Conservation (phyloP, 2,329 filamentous ascomycete species). For the Sclerotinia nivalis region DNA sequence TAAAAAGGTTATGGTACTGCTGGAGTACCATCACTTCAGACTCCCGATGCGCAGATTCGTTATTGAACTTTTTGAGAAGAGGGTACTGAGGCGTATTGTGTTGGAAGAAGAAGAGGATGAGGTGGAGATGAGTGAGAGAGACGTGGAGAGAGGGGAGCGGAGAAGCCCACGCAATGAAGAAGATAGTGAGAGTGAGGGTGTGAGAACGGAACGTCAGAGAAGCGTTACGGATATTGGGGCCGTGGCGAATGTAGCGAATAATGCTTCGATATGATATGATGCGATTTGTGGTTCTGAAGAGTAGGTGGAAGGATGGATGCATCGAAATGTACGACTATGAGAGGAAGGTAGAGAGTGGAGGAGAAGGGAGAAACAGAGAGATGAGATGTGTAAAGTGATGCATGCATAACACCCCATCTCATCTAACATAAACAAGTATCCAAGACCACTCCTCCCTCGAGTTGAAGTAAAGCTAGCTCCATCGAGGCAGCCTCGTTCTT, state of each 20-base stretch:
- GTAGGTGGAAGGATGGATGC: not conserved
- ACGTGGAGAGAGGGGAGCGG: constrained; percentile 63
- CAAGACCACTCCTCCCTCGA: not conserved
- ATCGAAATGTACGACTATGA: constrained; percentile 17
- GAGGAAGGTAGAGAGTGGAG: not conserved
- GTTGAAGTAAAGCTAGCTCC: not conserved
- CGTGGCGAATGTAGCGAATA: not conserved
- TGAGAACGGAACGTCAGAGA: constrained; percentile 18
- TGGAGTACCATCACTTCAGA: constrained; percentile 88
- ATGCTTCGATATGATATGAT: constrained; percentile 10
- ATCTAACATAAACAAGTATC: not conserved
- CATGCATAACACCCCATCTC: not conserved
- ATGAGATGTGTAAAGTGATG: not conserved
- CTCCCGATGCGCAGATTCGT: constrained; percentile 86
- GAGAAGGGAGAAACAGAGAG: not conserved
- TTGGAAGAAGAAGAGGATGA: constrained; percentile 59
- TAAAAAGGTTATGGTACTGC: constrained; percentile 76
- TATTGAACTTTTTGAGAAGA: constrained; percentile 91
- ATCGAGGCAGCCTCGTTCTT: not conserved
- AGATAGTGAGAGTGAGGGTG: constrained; percentile 41
- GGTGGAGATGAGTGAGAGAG: constrained; percentile 42
- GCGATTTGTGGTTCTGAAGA: not conserved
- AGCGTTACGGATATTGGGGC: constrained; percentile 16
- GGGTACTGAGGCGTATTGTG: constrained; percentile 80
- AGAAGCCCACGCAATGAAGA: constrained; percentile 45